phyloP scores from a whole-genome alignment of 202 grass and related monocot species.

The Panicum virgatum region DNA sequence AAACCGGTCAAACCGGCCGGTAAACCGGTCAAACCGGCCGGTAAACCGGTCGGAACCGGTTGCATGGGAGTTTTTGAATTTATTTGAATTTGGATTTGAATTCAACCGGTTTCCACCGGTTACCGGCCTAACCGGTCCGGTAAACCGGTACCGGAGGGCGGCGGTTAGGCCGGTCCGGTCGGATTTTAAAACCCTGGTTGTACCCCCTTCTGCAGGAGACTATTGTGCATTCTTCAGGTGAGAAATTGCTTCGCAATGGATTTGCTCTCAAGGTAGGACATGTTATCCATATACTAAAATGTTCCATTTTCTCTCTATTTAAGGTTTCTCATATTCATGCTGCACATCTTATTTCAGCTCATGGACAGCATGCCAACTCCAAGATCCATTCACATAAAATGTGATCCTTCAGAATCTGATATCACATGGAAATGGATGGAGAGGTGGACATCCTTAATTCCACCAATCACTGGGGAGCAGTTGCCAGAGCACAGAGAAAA shows the following conservation, averaged over 20 bases:
- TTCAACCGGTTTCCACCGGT: no score
- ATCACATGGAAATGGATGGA: constrained; percentile 90
- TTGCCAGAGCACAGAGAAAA: constrained; percentile 47
- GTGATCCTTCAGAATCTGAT: constrained; percentile 86
- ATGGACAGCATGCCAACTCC: constrained; percentile 53
- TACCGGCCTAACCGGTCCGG: no score
- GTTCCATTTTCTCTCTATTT: constrained; percentile 27
- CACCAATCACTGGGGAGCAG: constrained; percentile 11
- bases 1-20: no score
- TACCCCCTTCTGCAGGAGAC: constrained; percentile 41
- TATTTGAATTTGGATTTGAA: no score
- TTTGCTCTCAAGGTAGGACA: constrained; percentile 78
- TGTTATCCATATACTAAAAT: constrained; percentile 21
- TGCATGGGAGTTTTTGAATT: no score
- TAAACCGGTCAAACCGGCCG: no score
- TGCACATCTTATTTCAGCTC: constrained; percentile 62
- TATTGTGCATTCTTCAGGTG: constrained; percentile 50
- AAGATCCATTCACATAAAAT: constrained; percentile 77
- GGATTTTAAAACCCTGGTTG: no score
- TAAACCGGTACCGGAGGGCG: no score
- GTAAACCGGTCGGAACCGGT: no score
- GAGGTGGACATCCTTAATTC: constrained; percentile 75
- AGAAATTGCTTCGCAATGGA: constrained; percentile 74
- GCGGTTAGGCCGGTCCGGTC: no score
- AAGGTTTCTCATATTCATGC: constrained; percentile 34